phyloP scores from a whole-genome alignment of 139 green algal genomes.

The Micractinium conductrix region DNA sequence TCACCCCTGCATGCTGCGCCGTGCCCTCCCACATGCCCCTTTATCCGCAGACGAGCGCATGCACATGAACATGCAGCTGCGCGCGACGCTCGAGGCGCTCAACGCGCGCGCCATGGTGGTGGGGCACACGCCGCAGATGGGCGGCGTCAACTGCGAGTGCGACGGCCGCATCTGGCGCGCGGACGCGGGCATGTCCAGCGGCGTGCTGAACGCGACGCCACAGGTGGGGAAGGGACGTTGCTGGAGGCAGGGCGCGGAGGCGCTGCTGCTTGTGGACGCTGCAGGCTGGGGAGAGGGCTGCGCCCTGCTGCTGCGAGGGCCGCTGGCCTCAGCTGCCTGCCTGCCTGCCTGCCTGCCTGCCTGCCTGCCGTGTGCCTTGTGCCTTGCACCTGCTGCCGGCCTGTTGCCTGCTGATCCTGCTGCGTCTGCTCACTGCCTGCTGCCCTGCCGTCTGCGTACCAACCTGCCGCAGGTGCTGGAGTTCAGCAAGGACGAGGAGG shows the following conservation, averaged over 20 bases:
- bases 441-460: too few species aligned
- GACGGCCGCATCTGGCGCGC: constrained; percentile 87
- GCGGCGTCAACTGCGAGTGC: constrained; percentile 87
- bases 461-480: constrained; percentile 44
- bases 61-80: constrained; percentile 65
- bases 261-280: too few species aligned
- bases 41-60: constrained; percentile 41
- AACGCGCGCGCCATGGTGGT: constrained; percentile 83
- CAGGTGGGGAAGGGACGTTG: constrained; percentile 47
- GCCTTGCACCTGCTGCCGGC: too few species aligned
- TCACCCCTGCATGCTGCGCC: neutral
- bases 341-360: neutral
- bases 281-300: too few species aligned
- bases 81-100: constrained; percentile 67
- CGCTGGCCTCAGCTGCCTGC: too few species aligned
- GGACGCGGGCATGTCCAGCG: constrained; percentile 90
- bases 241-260: too few species aligned
- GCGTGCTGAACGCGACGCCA: constrained; percentile 79
- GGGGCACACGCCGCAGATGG: constrained; percentile 88
- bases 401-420: neutral
- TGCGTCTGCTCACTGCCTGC: neutral
- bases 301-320: too few species aligned
- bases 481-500: constrained; percentile 39
- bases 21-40: neutral
- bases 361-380: too few species aligned